phyloP scores from a whole-genome alignment of 139 green algal genomes.

The Coelastrella sp. region DNA sequence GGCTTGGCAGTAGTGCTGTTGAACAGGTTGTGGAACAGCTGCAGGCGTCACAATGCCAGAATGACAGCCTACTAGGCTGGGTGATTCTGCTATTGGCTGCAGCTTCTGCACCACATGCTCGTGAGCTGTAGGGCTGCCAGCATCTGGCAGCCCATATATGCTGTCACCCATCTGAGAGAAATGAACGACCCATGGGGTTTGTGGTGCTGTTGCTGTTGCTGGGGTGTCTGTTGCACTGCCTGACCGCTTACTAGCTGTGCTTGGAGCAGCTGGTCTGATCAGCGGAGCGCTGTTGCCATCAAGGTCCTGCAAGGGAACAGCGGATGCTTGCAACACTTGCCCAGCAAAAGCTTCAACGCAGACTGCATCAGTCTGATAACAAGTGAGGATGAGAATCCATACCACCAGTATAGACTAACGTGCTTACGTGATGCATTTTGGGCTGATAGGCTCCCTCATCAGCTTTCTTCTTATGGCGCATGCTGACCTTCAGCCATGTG shows the following conservation, averaged over 20 bases:
- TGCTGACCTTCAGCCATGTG: neutral
- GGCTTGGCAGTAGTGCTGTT: too few relatives aligned
- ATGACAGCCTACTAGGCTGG: neutral
- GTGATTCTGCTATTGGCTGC: conserved; percentile 7
- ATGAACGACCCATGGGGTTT: conserved; percentile 40
- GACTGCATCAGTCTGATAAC: too few relatives aligned
- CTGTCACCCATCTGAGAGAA: conserved; percentile 40
- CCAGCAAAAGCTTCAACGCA: too few relatives aligned
- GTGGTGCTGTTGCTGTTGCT: neutral
- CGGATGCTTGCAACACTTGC: too few relatives aligned
- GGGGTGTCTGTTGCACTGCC: neutral
- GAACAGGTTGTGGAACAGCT: neutral
- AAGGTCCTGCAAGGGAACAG: too few relatives aligned
- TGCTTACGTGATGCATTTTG: neutral
- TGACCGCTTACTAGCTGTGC: neutral
- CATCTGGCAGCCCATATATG: conserved; percentile 16
- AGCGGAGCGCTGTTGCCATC: neutral
- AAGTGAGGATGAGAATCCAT: too few relatives aligned
- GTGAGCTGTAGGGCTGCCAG: neutral
- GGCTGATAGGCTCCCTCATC: conserved; percentile 6
- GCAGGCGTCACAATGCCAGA: neutral
- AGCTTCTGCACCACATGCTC: neutral
- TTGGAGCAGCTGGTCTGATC: neutral
- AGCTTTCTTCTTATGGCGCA: neutral
- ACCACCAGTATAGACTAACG: too few relatives aligned